Evolutionary conservation across 495 filamentous ascomycete species (phyloP).

Genomic region (Hypoxylon rickii): DNA sequence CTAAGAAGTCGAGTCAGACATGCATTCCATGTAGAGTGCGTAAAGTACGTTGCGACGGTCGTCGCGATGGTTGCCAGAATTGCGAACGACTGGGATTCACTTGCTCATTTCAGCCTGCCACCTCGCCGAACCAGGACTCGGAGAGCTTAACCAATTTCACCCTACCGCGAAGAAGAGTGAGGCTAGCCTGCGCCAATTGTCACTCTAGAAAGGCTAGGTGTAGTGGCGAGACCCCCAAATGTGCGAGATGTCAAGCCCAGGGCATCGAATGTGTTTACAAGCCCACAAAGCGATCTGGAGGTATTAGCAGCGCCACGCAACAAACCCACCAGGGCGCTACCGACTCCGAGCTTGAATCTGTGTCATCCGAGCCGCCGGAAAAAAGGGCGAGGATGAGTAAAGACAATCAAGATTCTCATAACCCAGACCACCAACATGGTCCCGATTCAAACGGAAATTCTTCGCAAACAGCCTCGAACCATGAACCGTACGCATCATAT

Average conservation of each 20-base stretch:
- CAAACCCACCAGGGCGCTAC: conserved; percentile 32
- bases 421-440: conserved; percentile 20
- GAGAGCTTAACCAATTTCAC: conserved; percentile 41
- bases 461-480: conserved; percentile 10
- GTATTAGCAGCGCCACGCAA: conserved; percentile 16
- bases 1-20: conserved; percentile 46
- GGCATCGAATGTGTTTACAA: conserved; percentile 55
- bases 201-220: conserved; percentile 55
- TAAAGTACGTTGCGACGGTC: conserved; percentile 57
- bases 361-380: conserved; percentile 40
- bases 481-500: conserved; percentile 34
- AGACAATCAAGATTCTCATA: conserved; percentile 37
- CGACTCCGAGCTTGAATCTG: conserved; percentile 39
- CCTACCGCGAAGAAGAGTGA: conserved; percentile 52
- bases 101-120: conserved; percentile 53
- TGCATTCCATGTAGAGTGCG: conserved; percentile 54
- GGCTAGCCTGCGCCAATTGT: conserved; percentile 54
- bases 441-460: conserved; percentile 20
- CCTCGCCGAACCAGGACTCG: conserved; percentile 35
- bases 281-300: conserved; percentile 48
- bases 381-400: conserved; percentile 37
- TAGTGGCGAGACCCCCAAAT: conserved; percentile 52
- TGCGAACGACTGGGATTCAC: conserved; percentile 55
- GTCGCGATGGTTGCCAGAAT: conserved; percentile 50
- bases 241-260: conserved; percentile 51